Evolutionary conservation across 192 early-diverging fungal genomes (phyloP).

Genomic region (Coemansia sp.): DNA sequence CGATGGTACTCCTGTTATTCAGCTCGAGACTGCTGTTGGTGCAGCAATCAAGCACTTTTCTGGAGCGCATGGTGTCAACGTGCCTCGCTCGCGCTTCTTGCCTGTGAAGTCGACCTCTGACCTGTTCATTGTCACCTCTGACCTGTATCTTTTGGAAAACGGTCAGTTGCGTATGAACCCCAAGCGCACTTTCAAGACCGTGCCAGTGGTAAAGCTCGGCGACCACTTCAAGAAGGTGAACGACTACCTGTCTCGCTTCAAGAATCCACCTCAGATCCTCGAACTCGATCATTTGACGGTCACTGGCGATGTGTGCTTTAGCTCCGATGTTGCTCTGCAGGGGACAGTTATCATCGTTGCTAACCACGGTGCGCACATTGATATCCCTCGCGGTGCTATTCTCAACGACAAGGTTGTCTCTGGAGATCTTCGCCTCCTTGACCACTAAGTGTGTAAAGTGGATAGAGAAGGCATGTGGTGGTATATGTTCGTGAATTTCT

Average conservation of each 20-base stretch:
- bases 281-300: conserved; percentile 98
- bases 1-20: conserved; percentile 92
- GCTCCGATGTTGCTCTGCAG: conserved; percentile 81
- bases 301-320: conserved; percentile 98
- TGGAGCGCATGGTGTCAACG: conserved; percentile 93
- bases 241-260: conserved; percentile 88
- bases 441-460: conserved; percentile 58
- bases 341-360: conserved; percentile 99
- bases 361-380: conserved; percentile 95
- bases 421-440: conserved; percentile 87
- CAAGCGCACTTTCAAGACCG: conserved; percentile 88
- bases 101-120: conserved; percentile 99
- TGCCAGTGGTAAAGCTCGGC: conserved; percentile 94
- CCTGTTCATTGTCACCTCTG: conserved; percentile 93
- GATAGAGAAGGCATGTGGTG: neutral
- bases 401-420: conserved; percentile 99
- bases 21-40: conserved; percentile 98
- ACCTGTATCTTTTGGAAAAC: conserved; percentile 91
- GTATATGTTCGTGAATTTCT: no score
- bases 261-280: conserved; percentile 91
- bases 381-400: conserved; percentile 91
- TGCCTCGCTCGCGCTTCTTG: conserved; percentile 96
- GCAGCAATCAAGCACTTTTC: conserved; percentile 98
- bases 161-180: conserved; percentile 92
- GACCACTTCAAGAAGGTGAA: conserved; percentile 98